These are phyloP conservation scores for Pyronema domesticum DNA, from an alignment of 495 filamentous ascomycete species.

Conservation along the genomic window DNA sequence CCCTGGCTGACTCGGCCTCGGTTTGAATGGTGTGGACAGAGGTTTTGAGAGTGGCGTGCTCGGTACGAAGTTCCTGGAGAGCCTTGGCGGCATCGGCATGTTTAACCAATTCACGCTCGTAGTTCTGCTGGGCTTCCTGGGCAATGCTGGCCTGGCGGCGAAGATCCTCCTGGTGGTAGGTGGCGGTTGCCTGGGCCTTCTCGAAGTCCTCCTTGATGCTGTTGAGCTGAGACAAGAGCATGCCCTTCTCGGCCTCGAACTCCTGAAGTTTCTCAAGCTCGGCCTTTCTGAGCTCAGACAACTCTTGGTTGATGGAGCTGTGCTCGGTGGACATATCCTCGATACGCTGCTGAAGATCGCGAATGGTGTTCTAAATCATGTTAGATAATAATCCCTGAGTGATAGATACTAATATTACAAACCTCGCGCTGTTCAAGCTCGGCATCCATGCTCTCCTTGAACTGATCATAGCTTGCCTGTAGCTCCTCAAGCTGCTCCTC, in stretches of 20 bases:
- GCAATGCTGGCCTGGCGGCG: conserved; percentile 88
- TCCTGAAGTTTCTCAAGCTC: conserved; percentile 55
- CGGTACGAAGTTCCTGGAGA: conserved; percentile 55
- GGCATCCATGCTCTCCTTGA: conserved; percentile 63
- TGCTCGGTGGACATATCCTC: conserved; percentile 71
- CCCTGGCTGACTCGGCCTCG: conserved; percentile 64
- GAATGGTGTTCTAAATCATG: conserved; percentile 35
- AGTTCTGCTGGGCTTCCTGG: conserved; percentile 79
- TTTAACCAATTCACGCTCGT: conserved; percentile 81
- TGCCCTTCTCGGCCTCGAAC: conserved; percentile 60
- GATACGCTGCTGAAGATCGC: conserved; percentile 60
- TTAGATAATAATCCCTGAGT: background rate
- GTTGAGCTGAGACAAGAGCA: conserved; percentile 55
- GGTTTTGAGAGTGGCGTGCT: conserved; percentile 65
- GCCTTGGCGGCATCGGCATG: conserved; percentile 82
- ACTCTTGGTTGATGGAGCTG: conserved; percentile 55
- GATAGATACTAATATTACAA: conserved; percentile 3
- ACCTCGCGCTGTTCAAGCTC: conserved; percentile 52
- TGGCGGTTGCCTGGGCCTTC: conserved; percentile 52
- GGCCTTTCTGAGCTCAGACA: conserved; percentile 56
- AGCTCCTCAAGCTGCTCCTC: conserved; percentile 73
- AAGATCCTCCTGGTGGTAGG: conserved; percentile 73
- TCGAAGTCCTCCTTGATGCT: conserved; percentile 74
- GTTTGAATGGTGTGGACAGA: conserved; percentile 51
- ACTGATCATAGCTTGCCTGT: conserved; percentile 67